phyloP scores from a whole-genome alignment of 257 asterid species.

The Echium plantagineum region DNA sequence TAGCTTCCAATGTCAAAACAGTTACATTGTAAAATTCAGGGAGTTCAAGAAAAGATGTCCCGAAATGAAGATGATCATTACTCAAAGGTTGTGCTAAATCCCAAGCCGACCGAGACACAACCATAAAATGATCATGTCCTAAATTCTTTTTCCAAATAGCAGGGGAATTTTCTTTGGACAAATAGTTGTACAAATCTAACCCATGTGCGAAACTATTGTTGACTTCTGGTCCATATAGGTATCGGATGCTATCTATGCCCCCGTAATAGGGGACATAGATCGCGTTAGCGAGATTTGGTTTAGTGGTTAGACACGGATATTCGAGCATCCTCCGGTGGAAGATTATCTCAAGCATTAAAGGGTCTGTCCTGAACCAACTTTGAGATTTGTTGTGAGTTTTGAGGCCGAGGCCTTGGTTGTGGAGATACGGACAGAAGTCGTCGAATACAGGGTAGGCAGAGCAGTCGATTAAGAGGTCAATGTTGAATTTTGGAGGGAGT shows the following conservation, averaged over 20 bases:
- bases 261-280: conserved; percentile 70
- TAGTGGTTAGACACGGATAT: conserved; percentile 79
- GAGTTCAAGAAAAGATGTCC: conserved; percentile 77
- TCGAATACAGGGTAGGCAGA: conserved; percentile 56
- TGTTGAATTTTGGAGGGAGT: conserved; percentile 69
- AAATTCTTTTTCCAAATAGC: conserved; percentile 35
- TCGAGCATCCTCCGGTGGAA: conserved; percentile 96
- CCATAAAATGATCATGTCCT: conserved; percentile 81
- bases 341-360: conserved; percentile 74
- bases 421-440: conserved; percentile 55
- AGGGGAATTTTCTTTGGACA: conserved; percentile 30
- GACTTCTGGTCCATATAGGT: conserved; percentile 59
- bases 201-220: conserved; percentile 76
- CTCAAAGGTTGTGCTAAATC: conserved; percentile 62
- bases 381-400: conserved; percentile 81
- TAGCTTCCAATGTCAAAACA: conserved; percentile 51
- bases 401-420: conserved; percentile 82
- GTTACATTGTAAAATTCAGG: conserved; percentile 75
- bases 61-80: conserved; percentile 57
- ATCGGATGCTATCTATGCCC: conserved; percentile 53
- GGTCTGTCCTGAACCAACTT: conserved; percentile 93
- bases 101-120: conserved; percentile 85
- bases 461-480: conserved; percentile 69
- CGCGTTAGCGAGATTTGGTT: conserved; percentile 60
- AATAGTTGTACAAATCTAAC: conserved; percentile 33